phyloP scores from a whole-genome alignment of 495 filamentous ascomycete species.

The Penicillium canariense region DNA sequence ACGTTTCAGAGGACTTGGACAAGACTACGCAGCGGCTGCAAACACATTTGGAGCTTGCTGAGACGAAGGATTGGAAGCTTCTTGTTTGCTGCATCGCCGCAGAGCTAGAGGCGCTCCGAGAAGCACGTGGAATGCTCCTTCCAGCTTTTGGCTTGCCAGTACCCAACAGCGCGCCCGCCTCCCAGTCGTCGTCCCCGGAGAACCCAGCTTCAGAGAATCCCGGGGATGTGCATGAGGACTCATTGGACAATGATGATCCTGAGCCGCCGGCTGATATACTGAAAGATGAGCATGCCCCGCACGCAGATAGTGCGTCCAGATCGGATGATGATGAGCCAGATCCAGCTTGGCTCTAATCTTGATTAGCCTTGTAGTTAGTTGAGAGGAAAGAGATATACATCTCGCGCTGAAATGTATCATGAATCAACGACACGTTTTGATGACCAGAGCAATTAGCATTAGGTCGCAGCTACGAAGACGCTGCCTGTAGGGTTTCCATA shows the following conservation, averaged over 20 bases:
- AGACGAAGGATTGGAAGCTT: constrained; percentile 73
- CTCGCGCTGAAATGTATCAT: neutral
- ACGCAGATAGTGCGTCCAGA: constrained; percentile 23
- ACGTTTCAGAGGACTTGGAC: constrained; percentile 43
- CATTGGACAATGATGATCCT: constrained; percentile 29
- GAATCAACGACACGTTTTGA: neutral
- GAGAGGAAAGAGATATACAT: neutral
- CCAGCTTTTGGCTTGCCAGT: constrained; percentile 30
- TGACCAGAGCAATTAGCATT: neutral
- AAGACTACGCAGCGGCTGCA: constrained; percentile 40
- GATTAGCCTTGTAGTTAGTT: neutral
- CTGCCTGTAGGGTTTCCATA: neutral
- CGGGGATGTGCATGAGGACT: constrained; percentile 7
- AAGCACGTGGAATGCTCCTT: constrained; percentile 64
- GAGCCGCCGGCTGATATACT: constrained; percentile 43
- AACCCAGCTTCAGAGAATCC: constrained; percentile 8
- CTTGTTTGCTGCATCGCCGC: constrained; percentile 85
- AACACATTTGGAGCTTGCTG: constrained; percentile 39
- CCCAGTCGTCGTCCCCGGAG: constrained; percentile 5
- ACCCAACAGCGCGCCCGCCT: constrained; percentile 4
- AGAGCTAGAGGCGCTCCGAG: constrained; percentile 78
- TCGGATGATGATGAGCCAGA: constrained; percentile 51
- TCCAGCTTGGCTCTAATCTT: constrained; percentile 44
- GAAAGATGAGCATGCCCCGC: constrained; percentile 29
- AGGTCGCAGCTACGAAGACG: neutral